Base-by-base conservation (phyloP, 2,329 filamentous ascomycete species). In the Pseudogymnoascus sp. region DNA sequence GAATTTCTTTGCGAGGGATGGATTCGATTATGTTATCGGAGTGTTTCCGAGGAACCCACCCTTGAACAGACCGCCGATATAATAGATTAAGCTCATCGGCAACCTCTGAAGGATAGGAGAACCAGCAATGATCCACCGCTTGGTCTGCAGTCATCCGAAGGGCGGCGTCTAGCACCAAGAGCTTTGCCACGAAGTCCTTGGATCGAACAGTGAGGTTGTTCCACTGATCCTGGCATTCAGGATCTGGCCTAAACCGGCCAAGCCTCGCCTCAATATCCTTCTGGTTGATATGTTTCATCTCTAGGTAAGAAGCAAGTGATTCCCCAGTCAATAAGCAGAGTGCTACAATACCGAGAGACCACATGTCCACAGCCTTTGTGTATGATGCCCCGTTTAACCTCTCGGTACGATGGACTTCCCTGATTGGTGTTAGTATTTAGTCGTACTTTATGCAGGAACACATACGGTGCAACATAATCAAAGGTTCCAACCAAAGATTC, bases 121-220 rank as follows among this genome's bases (percentile, higher is more conserved):
- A 71, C 76, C 76, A 79, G 32, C 61, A 38, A 64, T 78, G 74
- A 16, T 62, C 43, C 57, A 73, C 66, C 18, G 73, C 71, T 62
- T 71, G 58, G 1, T 43, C 35, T 4, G 73, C 73, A 20, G 72
- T 73, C 54, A 74, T 70, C 58, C 77, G 69, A 9, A 62, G 32
- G 5, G 61, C 43, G 34, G 72, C 69, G 38, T 74, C 67, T 22
- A 70, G 63, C 14, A 65, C 62, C 2, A 78, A 65, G 58, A 77
- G 76, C 25, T 60, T 61, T 11, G 67, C 68, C 58, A 79, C 68
- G 60, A 75, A 76, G 16, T 66, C 60, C 63, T 67, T 65, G 14
- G 66, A 70, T 7, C 65, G 6, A 2, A 63, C 11, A 5, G 64
- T 65, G 3, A 73, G 63, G 68, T 64, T 66, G 62, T 25, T 18